Evolutionary conservation across 345 rosid genomes (phyloP).

Genomic region (Brassica carinata): DNA sequence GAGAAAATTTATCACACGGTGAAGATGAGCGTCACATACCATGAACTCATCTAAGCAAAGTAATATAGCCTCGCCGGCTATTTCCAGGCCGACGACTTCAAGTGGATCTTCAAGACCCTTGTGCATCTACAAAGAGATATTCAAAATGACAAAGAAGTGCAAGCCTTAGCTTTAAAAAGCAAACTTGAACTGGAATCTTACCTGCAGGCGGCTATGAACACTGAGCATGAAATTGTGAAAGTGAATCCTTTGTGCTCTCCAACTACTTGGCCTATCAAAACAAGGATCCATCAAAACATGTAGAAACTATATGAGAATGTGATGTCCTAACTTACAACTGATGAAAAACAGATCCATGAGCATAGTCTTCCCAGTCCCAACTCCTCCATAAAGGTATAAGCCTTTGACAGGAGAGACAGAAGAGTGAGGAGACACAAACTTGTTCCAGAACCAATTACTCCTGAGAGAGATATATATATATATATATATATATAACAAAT

Average conservation of each 20-base stretch:
- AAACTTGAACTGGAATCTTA: constrained; percentile 45
- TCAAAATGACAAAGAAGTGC: not conserved
- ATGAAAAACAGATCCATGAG: constrained; percentile 87
- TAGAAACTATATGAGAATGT: not conserved
- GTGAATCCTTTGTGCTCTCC: constrained; percentile 96
- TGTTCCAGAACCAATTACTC: constrained; percentile 93
- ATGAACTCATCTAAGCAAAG: constrained; percentile 94
- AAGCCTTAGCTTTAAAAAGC: not conserved
- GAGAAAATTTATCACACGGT: not conserved
- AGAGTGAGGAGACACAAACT: constrained; percentile 83
- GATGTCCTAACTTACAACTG: constrained; percentile 61
- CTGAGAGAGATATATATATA: constrained; percentile 41
- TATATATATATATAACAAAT: constrained; percentile 23
- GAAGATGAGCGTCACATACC: constrained; percentile 50
- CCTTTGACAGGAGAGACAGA: constrained; percentile 83
- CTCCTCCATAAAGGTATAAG: constrained; percentile 90
- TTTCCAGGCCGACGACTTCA: constrained; percentile 94
- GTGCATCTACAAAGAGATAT: constrained; percentile 63
- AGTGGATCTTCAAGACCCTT: constrained; percentile 96
- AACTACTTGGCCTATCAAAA: constrained; percentile 63
- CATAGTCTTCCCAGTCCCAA: constrained; percentile 98
- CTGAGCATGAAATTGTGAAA: constrained; percentile 96
- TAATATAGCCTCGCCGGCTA: constrained; percentile 81
- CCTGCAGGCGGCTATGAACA: constrained; percentile 93
- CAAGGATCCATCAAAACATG: not conserved